Conservation (phyloP, 495 filamentous ascomycete genomes). For the Penicillium cinerascens region DNA sequence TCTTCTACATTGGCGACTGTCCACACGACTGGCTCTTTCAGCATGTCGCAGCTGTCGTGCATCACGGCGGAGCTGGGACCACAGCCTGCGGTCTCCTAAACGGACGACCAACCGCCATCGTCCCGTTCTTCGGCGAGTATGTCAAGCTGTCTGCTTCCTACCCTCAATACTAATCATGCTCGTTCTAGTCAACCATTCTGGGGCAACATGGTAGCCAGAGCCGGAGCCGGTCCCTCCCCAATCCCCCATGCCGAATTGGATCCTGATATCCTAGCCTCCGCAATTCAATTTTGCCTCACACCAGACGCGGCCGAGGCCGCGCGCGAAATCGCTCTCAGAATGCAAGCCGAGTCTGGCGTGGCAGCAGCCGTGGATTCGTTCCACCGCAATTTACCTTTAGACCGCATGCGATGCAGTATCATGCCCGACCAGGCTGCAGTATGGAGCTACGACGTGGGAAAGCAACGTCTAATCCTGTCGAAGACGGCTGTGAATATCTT, state of each 20-base stretch:
- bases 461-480: conserved; percentile 52
- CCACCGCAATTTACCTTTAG: conserved; percentile 59
- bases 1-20: conserved; percentile 58
- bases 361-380: conserved; percentile 69
- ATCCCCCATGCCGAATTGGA: conserved; percentile 53
- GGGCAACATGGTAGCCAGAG: conserved; percentile 64
- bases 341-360: conserved; percentile 69
- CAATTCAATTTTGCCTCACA: conserved; percentile 64
- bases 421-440: conserved; percentile 63
- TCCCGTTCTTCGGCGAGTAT: conserved; percentile 65
- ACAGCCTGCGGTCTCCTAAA: conserved; percentile 59
- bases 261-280: conserved; percentile 61
- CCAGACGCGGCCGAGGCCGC: conserved; percentile 56
- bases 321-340: conserved; percentile 55
- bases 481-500: conserved; percentile 65
- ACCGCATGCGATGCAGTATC: conserved; percentile 69
- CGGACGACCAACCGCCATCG: conserved; percentile 56
- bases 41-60: conserved; percentile 57
- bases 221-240: conserved; percentile 17
- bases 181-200: conserved; percentile 65
- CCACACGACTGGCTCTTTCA: conserved; percentile 68
- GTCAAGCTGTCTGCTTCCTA: conserved; percentile 3
- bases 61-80: conserved; percentile 66
- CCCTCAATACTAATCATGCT: not conserved
- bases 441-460: conserved; percentile 57